Conservation (phyloP, 2,329 filamentous ascomycete genomes). For the Boeremia lycopersici region DNA sequence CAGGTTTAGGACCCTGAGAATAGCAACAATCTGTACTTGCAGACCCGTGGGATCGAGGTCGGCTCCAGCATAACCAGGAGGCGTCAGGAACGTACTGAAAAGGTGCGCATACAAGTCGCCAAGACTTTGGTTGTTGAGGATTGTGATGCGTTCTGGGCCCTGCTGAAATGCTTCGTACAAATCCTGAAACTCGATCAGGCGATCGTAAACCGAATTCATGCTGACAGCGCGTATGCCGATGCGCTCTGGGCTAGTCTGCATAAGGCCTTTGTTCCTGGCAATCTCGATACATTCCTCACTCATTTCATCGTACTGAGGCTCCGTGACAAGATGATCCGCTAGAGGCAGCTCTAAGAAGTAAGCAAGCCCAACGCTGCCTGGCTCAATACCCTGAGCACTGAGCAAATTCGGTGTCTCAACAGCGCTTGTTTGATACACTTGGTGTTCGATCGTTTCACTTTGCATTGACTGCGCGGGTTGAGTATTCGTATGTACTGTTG, state of each 20-base stretch:
- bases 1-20: conserved; percentile 68
- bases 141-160: conserved; percentile 62
- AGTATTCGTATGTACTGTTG: conserved; percentile 37
- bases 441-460: conserved; percentile 24
- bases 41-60: conserved; percentile 64
- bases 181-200: conserved; percentile 53
- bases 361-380: conserved; percentile 72
- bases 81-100: conserved; percentile 51
- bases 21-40: conserved; percentile 70
- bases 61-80: conserved; percentile 49
- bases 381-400: conserved; percentile 73
- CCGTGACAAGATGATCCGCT: conserved; percentile 63
- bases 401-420: conserved; percentile 72
- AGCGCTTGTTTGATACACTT: conserved; percentile 41
- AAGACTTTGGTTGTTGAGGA: conserved; percentile 56
- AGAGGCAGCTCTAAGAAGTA: conserved; percentile 70
- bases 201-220: conserved; percentile 41
- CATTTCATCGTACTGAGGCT: conserved; percentile 35
- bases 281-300: conserved; percentile 35
- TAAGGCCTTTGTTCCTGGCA: conserved; percentile 53
- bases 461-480: conserved; percentile 16
- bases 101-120: conserved; percentile 57
- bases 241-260: conserved; percentile 45
- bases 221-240: conserved; percentile 47
- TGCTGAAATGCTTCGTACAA: conserved; percentile 59